Evolutionary conservation across 23 red algal genomes (phyloP), one percentile per base, ranked within the genome.

Genomic region (Pyropia haitanensis): DNA sequence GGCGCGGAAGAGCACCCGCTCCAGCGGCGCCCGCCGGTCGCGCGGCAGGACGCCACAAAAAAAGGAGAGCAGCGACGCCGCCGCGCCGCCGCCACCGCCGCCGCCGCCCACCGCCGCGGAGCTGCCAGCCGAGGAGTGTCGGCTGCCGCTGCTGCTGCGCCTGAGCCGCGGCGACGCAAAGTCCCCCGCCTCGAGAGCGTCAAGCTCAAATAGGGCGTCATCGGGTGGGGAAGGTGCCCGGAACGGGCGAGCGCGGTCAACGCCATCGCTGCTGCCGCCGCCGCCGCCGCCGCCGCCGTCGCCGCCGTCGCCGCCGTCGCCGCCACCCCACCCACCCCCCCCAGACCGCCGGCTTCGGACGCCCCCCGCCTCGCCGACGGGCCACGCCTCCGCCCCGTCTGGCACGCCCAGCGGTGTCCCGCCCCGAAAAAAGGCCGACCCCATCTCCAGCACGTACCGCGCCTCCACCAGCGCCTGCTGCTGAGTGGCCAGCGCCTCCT

Each of bases 1-100:
- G 15, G 82, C 92, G 5, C 92, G 92, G 52, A 89, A 96, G 8
- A 96, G 51, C 20, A 96, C 68, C 24, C 84, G 49, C 48, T 88
- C 77, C 22, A 96, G 85, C 31, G 79, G 58, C n/a, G 74, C 60
- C 15, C 78, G 67, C 49, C 60, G 60, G 18, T 56, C 55, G 27
- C 71, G 65, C 12, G 68, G 63, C 27, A 89, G 57, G 5, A 89
- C 84, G 26, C 84, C 84, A 18, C 72, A 56, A 31, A 76, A 65
- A 30, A 79, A 56, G 10, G 68, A 80, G 29, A 89, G 50, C 51
- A 89, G 55, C 12, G 70, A 66, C 5, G 32, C 30, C 8, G 70
- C 53, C 18, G 58, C 70, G 24, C 50, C 51, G 18, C 62, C 70
- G 49, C 51, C 48, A 24, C 59, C 57, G n/a, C 6, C 50, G 64